Evolutionary conservation across 306 rosid species (phyloP).

Genomic region (Benincasa hispida): DNA sequence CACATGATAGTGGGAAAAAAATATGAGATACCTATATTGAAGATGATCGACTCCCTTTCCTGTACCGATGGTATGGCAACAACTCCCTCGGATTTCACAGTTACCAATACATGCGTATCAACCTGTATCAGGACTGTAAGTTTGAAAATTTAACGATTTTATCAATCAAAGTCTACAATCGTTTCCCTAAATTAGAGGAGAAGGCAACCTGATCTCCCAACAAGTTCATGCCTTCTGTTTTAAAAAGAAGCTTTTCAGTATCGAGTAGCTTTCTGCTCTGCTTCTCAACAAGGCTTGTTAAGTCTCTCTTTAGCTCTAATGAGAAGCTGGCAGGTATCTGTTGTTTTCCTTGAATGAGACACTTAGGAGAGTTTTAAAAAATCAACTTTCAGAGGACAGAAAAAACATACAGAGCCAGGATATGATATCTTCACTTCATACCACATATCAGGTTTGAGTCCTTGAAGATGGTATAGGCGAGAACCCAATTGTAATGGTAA

Average conservation of each 20-base stretch:
- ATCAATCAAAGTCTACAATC: neutral
- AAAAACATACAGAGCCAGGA: slow-evolving; percentile 87
- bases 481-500: slow-evolving; percentile 52
- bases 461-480: slow-evolving; percentile 50
- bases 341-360: slow-evolving; percentile 11
- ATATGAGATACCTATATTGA: slow-evolving; percentile 55
- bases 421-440: slow-evolving; percentile 98
- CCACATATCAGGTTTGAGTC: slow-evolving; percentile 54
- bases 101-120: slow-evolving; percentile 29
- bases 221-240: slow-evolving; percentile 15
- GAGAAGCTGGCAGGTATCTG: slow-evolving; percentile 77
- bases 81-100: slow-evolving; percentile 76
- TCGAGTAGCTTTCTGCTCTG: slow-evolving; percentile 63
- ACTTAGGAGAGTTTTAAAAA: slow-evolving; percentile 8
- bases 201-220: slow-evolving; percentile 28
- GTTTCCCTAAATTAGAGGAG: neutral
- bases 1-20: neutral
- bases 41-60: slow-evolving; percentile 52
- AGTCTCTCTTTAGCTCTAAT: slow-evolving; percentile 45
- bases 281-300: slow-evolving; percentile 15
- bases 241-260: slow-evolving; percentile 78
- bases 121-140: slow-evolving; percentile 24
- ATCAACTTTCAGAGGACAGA: slow-evolving; percentile 16
- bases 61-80: slow-evolving; percentile 47
- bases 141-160: neutral